Conservation (phyloP, 1,139 yeast genomes). For the Protomyces inundatus region DNA sequence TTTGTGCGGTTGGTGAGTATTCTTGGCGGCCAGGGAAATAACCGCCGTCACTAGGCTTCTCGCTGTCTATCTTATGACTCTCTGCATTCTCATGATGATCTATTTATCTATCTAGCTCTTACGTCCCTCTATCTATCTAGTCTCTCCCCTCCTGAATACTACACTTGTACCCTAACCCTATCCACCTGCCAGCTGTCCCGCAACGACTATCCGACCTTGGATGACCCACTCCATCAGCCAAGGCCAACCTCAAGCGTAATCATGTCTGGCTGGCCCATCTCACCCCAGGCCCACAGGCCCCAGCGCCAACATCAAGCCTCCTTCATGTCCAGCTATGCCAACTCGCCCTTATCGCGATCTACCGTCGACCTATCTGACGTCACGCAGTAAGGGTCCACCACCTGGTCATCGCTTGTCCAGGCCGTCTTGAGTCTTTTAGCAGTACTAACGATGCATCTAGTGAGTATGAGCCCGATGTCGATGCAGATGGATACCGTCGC, state of each 20-base stretch:
- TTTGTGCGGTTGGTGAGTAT: slow-evolving; percentile 23
- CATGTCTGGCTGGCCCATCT: neutral
- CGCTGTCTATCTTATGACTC: neutral
- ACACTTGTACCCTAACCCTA: neutral
- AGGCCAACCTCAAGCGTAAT: neutral
- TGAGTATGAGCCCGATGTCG: slow-evolving; percentile 25
- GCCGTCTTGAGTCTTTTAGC: no score
- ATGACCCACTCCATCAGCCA: neutral
- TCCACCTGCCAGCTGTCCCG: no score
- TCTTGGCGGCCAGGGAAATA: slow-evolving; percentile 11
- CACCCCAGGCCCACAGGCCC: neutral
- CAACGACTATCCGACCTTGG: no score
- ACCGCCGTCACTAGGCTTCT: neutral
- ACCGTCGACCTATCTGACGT: neutral
- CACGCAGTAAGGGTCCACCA: neutral
- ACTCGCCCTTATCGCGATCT: neutral
- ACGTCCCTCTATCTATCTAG: no score
- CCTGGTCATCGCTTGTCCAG: neutral
- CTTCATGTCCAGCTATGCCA: neutral
- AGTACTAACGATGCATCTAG: neutral
- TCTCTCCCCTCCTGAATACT: neutral
- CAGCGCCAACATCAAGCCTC: neutral
- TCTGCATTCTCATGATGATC: neutral
- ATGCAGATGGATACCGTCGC: slow-evolving; percentile 24
- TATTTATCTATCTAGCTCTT: neutral